phyloP scores from a whole-genome alignment of 2,329 filamentous ascomycete species.

The Microdochium nivale region DNA sequence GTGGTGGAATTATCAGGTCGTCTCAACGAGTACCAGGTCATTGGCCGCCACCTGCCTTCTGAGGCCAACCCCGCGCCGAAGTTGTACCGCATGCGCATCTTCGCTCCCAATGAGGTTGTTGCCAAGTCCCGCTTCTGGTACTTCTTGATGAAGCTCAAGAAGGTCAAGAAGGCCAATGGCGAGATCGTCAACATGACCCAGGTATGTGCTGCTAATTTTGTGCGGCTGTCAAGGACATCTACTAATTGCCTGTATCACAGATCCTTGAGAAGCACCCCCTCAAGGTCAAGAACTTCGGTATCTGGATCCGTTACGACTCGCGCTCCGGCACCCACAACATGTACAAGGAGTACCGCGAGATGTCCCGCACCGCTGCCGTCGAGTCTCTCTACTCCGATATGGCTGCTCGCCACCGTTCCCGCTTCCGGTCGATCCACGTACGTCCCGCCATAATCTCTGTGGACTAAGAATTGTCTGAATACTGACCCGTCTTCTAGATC shows the following conservation, averaged over 20 bases:
- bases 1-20: slow-evolving; percentile 58
- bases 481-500: slow-evolving; percentile 52
- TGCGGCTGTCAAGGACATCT: no score
- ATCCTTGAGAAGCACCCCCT: slow-evolving; percentile 98
- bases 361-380: slow-evolving; percentile 91
- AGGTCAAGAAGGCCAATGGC: slow-evolving; percentile 99
- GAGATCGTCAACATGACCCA: slow-evolving; percentile 97
- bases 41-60: slow-evolving; percentile 97
- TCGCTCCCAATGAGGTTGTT: slow-evolving; percentile 94
- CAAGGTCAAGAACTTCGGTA: slow-evolving; percentile 99
- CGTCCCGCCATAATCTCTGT: slow-evolving; percentile 26
- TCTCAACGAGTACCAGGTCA: slow-evolving; percentile 99
- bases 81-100: slow-evolving; percentile 99
- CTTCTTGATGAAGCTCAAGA: slow-evolving; percentile 97
- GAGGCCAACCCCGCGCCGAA: slow-evolving; percentile 95
- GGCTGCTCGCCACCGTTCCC: slow-evolving; percentile 95
- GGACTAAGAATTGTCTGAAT: not conserved
- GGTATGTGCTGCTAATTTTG: no score
- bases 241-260: slow-evolving; percentile 34
- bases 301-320: slow-evolving; percentile 99
- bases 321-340: slow-evolving; percentile 99
- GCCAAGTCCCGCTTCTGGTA: slow-evolving; percentile 99
- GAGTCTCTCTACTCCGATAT: slow-evolving; percentile 99
- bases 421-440: slow-evolving; percentile 98
- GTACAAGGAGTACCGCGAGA: slow-evolving; percentile 99